A percentile compares a stretch with the other conserved stretches of the same genome.
phyloP scores from a whole-genome alignment of 2,329 filamentous ascomycete genomes.

The Neocucurbitaria cava region DNA sequence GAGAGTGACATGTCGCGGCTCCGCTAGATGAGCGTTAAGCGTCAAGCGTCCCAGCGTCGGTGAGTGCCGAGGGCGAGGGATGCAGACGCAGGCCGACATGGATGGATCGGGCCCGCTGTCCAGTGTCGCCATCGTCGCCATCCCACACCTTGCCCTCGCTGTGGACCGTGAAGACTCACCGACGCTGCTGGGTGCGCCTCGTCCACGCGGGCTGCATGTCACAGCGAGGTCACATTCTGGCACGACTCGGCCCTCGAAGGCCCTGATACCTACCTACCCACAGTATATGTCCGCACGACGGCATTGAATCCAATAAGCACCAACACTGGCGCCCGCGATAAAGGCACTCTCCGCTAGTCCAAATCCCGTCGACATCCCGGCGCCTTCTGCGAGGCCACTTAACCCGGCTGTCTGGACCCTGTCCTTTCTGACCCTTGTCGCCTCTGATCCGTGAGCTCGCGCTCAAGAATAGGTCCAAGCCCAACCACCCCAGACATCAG shows the following conservation, averaged over 20 bases:
- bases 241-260: background rate
- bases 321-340: constrained; percentile 10
- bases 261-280: background rate
- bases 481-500: constrained; percentile 14
- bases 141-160: background rate
- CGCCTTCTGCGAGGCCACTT: constrained; percentile 5
- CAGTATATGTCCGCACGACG: background rate
- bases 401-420: constrained; percentile 17
- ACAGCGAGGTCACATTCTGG: background rate
- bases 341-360: constrained; percentile 10
- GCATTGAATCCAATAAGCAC: constrained; percentile 8
- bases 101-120: background rate
- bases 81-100: background rate
- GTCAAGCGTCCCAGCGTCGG: constrained; percentile 3
- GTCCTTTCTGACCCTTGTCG: constrained; percentile 10
- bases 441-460: constrained; percentile 13
- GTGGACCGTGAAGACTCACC: background rate
- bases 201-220: constrained; percentile 1
- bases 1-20: constrained; percentile 4
- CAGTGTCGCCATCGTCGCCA: background rate
- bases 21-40: too few species aligned
- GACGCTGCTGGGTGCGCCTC: background rate
- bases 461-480: constrained; percentile 19
- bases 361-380: constrained; percentile 5
- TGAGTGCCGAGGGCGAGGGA: background rate